Evolutionary conservation across 805 yeast genomes (phyloP), one percentile per base, ranked within the genome.

Genomic region (Cyberlindnera samutprakarnensis): DNA sequence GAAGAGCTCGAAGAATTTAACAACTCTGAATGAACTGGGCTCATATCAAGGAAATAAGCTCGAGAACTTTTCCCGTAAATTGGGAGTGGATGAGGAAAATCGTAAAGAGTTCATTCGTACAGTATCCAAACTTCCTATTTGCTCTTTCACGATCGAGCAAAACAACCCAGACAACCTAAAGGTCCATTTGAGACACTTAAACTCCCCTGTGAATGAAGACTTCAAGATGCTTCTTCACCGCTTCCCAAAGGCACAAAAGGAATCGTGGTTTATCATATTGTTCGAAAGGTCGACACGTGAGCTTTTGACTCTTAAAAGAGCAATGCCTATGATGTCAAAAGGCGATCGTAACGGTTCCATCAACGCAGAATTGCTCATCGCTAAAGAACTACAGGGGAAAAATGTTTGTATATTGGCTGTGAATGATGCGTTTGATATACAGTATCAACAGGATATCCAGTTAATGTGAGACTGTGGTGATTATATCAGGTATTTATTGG

Each of bases 211-310:
- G 15, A 72, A 69, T 41, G 59, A 62, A 4, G 87, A 79, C 27
- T 82, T 75, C 61, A 72, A 72, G 42, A 71, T 85, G 31, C 75
- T 78, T 47, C 66, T 88, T 36, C 90, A 94, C 3, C 73, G 72
- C 45, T 92, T 84, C 60, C 94, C 95, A 27, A 90, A 92, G 56
- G 64, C 77, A 3, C 98, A 92, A 57, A 78, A 86, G 48, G 97
- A 92, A 53, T 75, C 94, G 0, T 92, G 98, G 97, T 85, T 90
- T 54, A 70, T 78, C 8, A 70, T 90, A 29, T 44, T 78, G 8
- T 61, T 71, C 38, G 74, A 76, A 39, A 57, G 58, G 18, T 56
- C 60, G 6, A 61, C 56, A 3, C 68, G 68, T 27, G 83, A 78
- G 46, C 51, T 90, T 18, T 56, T 70, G 23, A 64, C 79, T 25